Evolutionary conservation across 2,329 filamentous ascomycete genomes (phyloP), one percentile per base, ranked within the genome.

Genomic region (Arthroderma uncinatum): DNA sequence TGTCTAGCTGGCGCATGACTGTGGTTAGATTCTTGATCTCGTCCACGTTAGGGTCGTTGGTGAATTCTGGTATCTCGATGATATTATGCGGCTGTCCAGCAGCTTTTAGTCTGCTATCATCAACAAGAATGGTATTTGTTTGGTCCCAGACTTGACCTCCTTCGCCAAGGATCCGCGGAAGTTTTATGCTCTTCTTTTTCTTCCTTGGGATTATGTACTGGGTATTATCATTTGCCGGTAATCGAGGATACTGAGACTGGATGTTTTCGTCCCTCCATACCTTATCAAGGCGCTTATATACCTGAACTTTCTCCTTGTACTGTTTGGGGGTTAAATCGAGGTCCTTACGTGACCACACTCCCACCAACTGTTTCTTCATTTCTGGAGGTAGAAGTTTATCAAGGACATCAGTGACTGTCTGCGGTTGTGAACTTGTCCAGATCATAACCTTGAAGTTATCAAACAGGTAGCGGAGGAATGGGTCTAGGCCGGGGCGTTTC

Each of bases 121-220:
- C 93, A 39, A 97, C 83, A 25, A 98, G 77, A 5, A 97, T 79
- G 0, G 93, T 97, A 70, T 97, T 95, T 54, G 79, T 79, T 72
- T 95, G 90, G 64, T 84, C 80, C 86, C 90, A 97, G 0, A 63
- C 68, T 12, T 65, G 68, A 34, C 66, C 67, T n/a, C 74, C n/a
- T 12, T 25, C 80, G 69, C 79, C 78, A 34, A 74, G 72, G 10
- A 57, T 57, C 6, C 44, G 28, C 34, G 36, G 53, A 34, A 33
- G 36, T 9, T 47, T 36, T 54, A 56, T 47, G 54, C 30, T 42
- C 21, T 57, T 34, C 9, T 19, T 33, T 48, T 50, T 55, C 19
- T 50, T 39, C n/a, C 12, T 33, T 10, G 23, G n/a, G 37, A 50
- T 42, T 21, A 5, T 39, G 14, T 23, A 21, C 2, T 21, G n/a